A percentile compares a stretch with the other conserved stretches of the same genome.
phyloP scores from a whole-genome alignment of 768 basidiomycete species.

The Suillus subalutaceus region DNA sequence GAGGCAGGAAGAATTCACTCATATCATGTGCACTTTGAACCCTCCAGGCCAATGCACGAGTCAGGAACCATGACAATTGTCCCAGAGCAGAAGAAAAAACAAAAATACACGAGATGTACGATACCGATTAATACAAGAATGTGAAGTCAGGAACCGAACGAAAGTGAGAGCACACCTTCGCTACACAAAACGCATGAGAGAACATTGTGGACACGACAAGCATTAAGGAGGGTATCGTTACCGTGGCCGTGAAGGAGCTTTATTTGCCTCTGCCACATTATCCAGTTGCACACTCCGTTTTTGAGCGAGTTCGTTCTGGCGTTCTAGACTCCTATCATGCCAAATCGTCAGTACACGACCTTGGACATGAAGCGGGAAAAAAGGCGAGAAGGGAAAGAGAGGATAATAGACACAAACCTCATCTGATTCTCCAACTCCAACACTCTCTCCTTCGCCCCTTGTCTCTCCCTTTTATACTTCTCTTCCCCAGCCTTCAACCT shows the following conservation, averaged over 20 bases:
- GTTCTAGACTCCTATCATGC: constrained; percentile 66
- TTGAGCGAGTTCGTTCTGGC: constrained; percentile 78
- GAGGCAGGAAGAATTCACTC: neutral
- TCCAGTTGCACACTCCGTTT: constrained; percentile 56
- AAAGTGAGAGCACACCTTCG: neutral
- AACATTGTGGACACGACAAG: neutral
- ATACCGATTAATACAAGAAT: constrained; percentile 4
- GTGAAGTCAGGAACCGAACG: neutral
- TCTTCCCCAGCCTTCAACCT: constrained; percentile 84
- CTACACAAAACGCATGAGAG: neutral
- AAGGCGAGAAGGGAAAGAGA: neutral
- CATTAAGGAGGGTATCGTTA: neutral
- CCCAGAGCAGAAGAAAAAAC: neutral
- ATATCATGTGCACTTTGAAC: neutral
- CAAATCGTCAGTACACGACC: constrained; percentile 9
- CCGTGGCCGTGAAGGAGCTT: constrained; percentile 7
- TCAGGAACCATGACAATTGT: neutral
- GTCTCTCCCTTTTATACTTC: constrained; percentile 89
- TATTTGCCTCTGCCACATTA: constrained; percentile 33
- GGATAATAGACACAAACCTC: constrained; percentile 48
- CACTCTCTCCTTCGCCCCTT: constrained; percentile 89
- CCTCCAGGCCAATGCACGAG: neutral
- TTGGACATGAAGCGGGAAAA: constrained; percentile 1
- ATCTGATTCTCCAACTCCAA: constrained; percentile 70
- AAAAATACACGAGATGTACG: constrained; percentile 9